A percentile compares a stretch with the other conserved stretches of the same genome.
Conservation (phyloP, 345 rosid species). For the Combretum micranthum region DNA sequence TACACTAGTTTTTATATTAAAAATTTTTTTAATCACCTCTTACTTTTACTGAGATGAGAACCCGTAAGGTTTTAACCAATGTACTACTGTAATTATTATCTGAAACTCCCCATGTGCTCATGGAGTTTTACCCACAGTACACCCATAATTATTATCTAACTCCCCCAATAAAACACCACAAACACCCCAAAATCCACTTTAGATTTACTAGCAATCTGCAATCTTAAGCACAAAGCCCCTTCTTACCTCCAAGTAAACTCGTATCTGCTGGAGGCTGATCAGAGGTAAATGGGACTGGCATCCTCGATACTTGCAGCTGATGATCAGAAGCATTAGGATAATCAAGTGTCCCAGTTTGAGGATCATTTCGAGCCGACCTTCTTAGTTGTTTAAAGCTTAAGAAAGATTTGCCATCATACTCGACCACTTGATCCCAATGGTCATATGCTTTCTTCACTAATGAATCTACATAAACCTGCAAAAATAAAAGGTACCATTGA, state of each 20-base stretch:
- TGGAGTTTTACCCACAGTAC: too few species aligned
- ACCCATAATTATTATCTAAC: too few species aligned
- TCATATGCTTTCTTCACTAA: conserved; percentile 94
- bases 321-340: conserved; percentile 43
- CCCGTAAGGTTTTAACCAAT: too few species aligned
- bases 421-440: conserved; percentile 75
- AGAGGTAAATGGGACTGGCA: conserved; percentile 38
- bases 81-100: too few species aligned
- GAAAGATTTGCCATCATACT: conserved; percentile 86
- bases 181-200: too few species aligned
- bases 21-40: too few species aligned
- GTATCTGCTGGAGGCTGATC: conserved; percentile 50
- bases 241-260: conserved; percentile 56
- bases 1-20: too few species aligned
- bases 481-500: background rate
- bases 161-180: too few species aligned
- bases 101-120: too few species aligned
- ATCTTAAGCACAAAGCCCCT: background rate
- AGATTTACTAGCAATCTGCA: too few species aligned
- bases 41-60: too few species aligned
- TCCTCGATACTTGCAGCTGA: conserved; percentile 42
- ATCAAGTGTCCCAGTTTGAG: conserved; percentile 29
- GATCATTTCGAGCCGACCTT: conserved; percentile 46
- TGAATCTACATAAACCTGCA: conserved; percentile 80
- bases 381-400: conserved; percentile 58